Evolutionary conservation across 768 basidiomycete genomes (phyloP), one percentile per base, ranked within the genome.

Genomic region (Amanita muscaria): DNA sequence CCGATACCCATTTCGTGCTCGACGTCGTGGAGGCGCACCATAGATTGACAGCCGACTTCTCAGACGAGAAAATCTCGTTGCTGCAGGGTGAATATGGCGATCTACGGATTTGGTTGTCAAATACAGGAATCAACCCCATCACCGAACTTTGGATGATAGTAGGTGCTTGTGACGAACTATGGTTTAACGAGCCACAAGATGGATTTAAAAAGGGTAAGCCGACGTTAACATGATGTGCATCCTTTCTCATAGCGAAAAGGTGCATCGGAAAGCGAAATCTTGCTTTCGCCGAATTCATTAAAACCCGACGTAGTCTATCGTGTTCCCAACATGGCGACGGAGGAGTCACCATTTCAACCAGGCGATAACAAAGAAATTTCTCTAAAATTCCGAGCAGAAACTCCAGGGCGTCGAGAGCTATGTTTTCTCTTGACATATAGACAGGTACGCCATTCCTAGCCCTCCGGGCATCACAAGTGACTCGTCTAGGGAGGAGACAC

Each of bases 61-160:
- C 74, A 16, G 72, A 78, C 25, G 75, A 76, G 43, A 67, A 69
- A 9, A 68, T 58, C 9, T 61, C 68, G 2, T 61, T 90, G 23
- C 65, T 69, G 36, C 77, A 86, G 54, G 91, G 92, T 5, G 88
- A 94, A 57, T 72, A 64, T 40, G 74, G 69, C 50, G 49, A 63
- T 5, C 64, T 79, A 58, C 63, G 56, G 23, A 45, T 93, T 18
- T 73, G 68, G 66, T 58, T 94, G 34, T 72, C 66, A 18, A 96
- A 94, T 57, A 59, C 66, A 5, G 91, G 92, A 0, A 65, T 64
- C 8, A 67, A 65, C 24, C 59, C 69, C 12, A 72, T 93, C 19
- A 62, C 61, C 9, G 86, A 89, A 48, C 52, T 89, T n/a, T 86
- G 86, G 84, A 59, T 84, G 49, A 65, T 89, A 2, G 52, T 70